Conservation (phyloP, 2,329 filamentous ascomycete species). For the Akanthomyces muscarius region DNA sequence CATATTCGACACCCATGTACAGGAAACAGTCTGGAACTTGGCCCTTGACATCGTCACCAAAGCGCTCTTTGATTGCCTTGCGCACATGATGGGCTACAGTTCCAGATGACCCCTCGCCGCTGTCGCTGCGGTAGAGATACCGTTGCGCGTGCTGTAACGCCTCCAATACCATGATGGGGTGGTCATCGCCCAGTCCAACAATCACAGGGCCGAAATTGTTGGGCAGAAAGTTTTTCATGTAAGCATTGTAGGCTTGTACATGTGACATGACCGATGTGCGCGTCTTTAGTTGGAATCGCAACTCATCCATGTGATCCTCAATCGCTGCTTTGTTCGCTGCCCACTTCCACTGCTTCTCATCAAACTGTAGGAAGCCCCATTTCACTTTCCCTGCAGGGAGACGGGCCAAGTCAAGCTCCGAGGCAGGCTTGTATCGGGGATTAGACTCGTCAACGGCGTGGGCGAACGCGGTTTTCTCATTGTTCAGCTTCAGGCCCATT, state of each 20-base stretch:
- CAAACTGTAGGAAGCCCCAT: slow-evolving; percentile 56
- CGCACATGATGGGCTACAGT: slow-evolving; percentile 43
- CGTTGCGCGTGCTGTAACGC: slow-evolving; percentile 11
- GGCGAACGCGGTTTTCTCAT: slow-evolving; percentile 53
- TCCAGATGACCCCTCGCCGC: slow-evolving; percentile 35
- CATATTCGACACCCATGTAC: slow-evolving; percentile 36
- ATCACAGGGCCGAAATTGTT: slow-evolving; percentile 55
- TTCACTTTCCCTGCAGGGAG: slow-evolving; percentile 52
- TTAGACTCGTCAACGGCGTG: slow-evolving; percentile 25
- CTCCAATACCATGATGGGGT: slow-evolving; percentile 14
- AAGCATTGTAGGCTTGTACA: slow-evolving; percentile 58
- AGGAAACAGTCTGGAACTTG: slow-evolving; percentile 39
- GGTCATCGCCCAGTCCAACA: slow-evolving; percentile 24
- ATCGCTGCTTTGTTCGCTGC: slow-evolving; percentile 30
- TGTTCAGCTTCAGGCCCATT: slow-evolving; percentile 53
- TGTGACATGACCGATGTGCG: slow-evolving; percentile 53
- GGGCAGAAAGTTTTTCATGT: slow-evolving; percentile 52
- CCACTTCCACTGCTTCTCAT: slow-evolving; percentile 25
- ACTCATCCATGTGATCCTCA: slow-evolving; percentile 52
- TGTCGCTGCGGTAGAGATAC: slow-evolving; percentile 4
- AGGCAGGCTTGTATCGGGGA: not conserved
- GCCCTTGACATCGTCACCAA: slow-evolving; percentile 31
- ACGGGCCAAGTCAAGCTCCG: not conserved
- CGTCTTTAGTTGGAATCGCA: slow-evolving; percentile 49
- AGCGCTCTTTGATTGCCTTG: slow-evolving; percentile 44